These are phyloP conservation scores for Bassia scoparia DNA, from an alignment of 148 eudicot species.

Conservation along the genomic window DNA sequence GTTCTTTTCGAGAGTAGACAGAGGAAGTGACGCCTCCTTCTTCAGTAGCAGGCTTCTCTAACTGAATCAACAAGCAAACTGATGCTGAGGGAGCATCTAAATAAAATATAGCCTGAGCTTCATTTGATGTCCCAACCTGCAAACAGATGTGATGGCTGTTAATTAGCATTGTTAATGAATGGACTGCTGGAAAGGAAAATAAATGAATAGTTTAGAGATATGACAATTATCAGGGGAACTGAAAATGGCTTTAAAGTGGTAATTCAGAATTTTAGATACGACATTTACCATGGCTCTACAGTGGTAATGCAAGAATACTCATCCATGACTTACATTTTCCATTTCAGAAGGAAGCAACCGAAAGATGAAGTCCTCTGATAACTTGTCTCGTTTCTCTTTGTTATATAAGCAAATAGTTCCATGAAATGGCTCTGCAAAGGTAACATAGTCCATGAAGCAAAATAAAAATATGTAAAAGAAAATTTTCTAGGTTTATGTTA, in stretches of 20 bases:
- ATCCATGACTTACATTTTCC: conserved; percentile 57
- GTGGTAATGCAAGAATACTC: neutral
- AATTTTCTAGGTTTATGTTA: neutral
- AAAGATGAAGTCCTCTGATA: conserved; percentile 92
- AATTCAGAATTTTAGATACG: neutral
- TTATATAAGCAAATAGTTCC: conserved; percentile 96
- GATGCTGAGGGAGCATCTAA: conserved; percentile 96
- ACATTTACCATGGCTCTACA: neutral
- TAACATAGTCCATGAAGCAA: conserved; percentile 12
- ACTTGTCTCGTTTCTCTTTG: conserved; percentile 91
- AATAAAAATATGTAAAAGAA: conserved; percentile 1
- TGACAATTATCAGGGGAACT: neutral
- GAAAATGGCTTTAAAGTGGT: conserved; percentile 3
- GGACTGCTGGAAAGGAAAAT: neutral
- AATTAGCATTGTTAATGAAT: neutral
- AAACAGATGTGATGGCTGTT: neutral
- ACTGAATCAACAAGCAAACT: conserved; percentile 84
- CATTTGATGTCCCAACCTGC: conserved; percentile 65
- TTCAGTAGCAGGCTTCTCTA: conserved; percentile 95
- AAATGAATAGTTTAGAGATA: neutral
- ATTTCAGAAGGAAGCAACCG: conserved; percentile 56
- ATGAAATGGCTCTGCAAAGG: conserved; percentile 84
- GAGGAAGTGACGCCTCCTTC: conserved; percentile 96
- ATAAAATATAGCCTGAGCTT: conserved; percentile 78
- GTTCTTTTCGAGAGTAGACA: conserved; percentile 97